Evolutionary conservation across 2,329 filamentous ascomycete species (phyloP).

Genomic region (Juglanconis juglandina): DNA sequence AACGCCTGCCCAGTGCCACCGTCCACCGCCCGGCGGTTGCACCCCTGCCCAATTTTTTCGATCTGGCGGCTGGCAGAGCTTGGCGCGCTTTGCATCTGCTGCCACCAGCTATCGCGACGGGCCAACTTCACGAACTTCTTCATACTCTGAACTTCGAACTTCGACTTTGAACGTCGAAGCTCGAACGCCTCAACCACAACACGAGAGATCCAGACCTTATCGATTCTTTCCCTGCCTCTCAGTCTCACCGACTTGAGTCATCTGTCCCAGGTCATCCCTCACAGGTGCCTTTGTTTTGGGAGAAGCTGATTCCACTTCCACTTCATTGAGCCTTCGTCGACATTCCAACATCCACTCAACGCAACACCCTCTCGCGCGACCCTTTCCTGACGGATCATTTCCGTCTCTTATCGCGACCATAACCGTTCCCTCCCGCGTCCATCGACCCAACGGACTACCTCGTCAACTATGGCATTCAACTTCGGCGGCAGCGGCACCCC

Average conservation of each 20-base stretch:
- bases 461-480: slow-evolving; percentile 20
- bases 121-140: background rate
- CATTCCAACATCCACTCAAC: background rate
- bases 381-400: background rate
- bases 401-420: background rate
- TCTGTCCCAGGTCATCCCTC: background rate
- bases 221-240: background rate
- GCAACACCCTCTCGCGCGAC: background rate
- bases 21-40: background rate
- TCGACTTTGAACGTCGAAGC: background rate
- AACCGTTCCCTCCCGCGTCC: background rate
- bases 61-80: slow-evolving; percentile 14
- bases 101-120: slow-evolving; percentile 12
- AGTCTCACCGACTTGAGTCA: background rate
- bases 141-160: background rate
- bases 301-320: background rate
- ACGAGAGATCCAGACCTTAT: background rate
- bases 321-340: background rate
- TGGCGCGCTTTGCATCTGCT: slow-evolving; percentile 9
- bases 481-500: slow-evolving; percentile 28
- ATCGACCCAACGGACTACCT: background rate
- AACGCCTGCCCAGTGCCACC: background rate
- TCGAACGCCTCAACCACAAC: background rate
- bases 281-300: background rate
- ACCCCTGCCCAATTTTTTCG: slow-evolving; percentile 10